A percentile compares a stretch with the other conserved stretches of the same genome.
Evolutionary conservation across 2,329 filamentous ascomycete genomes (phyloP).

Genomic region (Neonectria neomacrospora): DNA sequence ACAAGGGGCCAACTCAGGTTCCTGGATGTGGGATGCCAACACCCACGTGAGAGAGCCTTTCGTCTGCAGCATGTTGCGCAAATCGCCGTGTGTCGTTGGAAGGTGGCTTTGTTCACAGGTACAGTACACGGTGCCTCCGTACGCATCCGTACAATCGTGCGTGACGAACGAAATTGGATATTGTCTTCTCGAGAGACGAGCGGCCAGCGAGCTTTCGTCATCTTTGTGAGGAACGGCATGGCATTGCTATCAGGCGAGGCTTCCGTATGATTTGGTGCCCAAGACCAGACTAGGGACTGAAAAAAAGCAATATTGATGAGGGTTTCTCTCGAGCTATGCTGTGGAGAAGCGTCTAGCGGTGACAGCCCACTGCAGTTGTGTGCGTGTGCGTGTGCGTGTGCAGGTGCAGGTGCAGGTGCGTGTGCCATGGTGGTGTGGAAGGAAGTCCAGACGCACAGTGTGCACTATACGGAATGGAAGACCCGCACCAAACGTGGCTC

Average conservation of each 20-base stretch:
- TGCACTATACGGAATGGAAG: background rate
- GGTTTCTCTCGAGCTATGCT: background rate
- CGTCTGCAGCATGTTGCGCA: constrained; percentile 7
- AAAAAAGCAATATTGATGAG: background rate
- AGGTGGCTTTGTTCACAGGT: constrained; percentile 1
- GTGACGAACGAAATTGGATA: constrained; percentile 9
- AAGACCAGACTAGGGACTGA: background rate
- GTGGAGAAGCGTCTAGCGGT: background rate
- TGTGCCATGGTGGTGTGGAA: constrained; percentile 2
- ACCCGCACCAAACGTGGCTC: constrained; percentile 16
- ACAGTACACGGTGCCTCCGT: background rate
- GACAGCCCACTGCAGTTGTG: constrained; percentile 2
- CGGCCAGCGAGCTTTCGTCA: background rate
- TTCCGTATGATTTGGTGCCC: background rate
- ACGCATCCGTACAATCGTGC: background rate
- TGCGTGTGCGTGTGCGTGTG: constrained; percentile 7
- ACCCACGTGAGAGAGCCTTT: constrained; percentile 7
- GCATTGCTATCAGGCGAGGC: background rate
- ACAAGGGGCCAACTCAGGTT: constrained; percentile 21
- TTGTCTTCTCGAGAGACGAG: background rate
- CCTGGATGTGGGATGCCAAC: constrained; percentile 14
- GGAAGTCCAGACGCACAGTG: background rate
- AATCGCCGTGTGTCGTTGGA: constrained; percentile 9
- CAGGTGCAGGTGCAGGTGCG: background rate
- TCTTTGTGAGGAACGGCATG: background rate